A percentile compares a stretch with the other conserved stretches of the same genome.
Evolutionary conservation across 192 early-diverging fungal species (phyloP).

Genomic region (Linnemannia zychae): DNA sequence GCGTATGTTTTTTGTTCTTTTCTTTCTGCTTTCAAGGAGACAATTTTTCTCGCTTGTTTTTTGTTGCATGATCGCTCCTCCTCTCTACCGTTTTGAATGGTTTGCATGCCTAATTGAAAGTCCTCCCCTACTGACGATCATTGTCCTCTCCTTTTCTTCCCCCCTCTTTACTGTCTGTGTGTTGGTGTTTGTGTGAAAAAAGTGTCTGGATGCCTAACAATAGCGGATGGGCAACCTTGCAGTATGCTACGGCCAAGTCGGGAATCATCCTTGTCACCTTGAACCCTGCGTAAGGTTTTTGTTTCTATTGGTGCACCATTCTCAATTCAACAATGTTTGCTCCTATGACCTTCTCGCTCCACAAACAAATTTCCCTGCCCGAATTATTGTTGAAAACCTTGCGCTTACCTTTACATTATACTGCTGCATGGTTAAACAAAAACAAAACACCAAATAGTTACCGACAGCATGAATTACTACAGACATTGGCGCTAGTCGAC

Average conservation of each 20-base stretch:
- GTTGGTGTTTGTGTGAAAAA: too few species aligned
- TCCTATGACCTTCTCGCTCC: neutral
- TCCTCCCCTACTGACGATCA: neutral
- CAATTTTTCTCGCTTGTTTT: neutral
- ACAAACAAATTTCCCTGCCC: neutral
- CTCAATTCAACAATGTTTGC: neutral
- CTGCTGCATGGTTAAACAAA: neutral
- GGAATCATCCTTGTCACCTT: conserved; percentile 67
- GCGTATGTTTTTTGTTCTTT: conserved; percentile 28
- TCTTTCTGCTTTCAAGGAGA: neutral
- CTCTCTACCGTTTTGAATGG: too few species aligned
- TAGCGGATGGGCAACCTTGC: conserved; percentile 60
- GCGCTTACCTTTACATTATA: neutral
- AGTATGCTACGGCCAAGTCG: conserved; percentile 65
- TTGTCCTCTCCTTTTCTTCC: neutral
- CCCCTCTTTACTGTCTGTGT: neutral
- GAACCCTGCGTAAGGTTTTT: conserved; percentile 58
- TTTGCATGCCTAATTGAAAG: neutral
- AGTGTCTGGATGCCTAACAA: conserved; percentile 67
- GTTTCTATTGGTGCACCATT: neutral
- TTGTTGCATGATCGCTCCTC: too few species aligned
- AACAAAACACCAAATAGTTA: conserved; percentile 37
- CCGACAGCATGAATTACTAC: conserved; percentile 54
- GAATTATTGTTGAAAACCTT: neutral
- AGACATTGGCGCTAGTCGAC: conserved; percentile 62